Base-by-base conservation (phyloP, 176 grass and related monocot species). In the Areca catechu region DNA sequence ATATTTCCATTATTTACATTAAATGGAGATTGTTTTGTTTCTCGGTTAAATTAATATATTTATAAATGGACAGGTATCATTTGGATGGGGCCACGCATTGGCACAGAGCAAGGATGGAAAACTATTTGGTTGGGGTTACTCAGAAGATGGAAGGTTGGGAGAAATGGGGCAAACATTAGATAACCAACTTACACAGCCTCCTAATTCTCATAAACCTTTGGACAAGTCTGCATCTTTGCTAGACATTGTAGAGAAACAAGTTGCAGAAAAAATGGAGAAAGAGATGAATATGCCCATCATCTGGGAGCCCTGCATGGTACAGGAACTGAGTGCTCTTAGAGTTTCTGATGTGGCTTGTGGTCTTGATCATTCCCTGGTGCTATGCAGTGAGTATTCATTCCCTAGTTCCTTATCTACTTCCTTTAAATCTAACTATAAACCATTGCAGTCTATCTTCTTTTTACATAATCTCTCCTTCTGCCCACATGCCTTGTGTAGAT, bases 21-120 rank as follows among this genome's bases (percentile, higher is more conserved):
- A 2, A 43, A 43, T 10, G 7, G 34, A 43, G 34, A 43, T 43
- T 43, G 2, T 14, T 43, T 43, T 43, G 6, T 43, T 12, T 43
- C 34, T 12, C 34, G 14, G 34, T 43, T 43, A 43, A 43, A 43
- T 43, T 43, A 12, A 12, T 43, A 12, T 43, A 3, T 12, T 43
- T 10, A 2, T 43, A 43, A 12, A 12, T 0, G 34, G 20, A 12
- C 66, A 96, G 86, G 92, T 90, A 62, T 90, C 75, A 61, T 88
- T 90, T 79, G 86, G 86, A 68, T 90, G 86, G 92, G 92, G 92
- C 4, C 86, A 90, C 77, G 77, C 86, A 62, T 74, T 90, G 67
- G 92, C 83, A 56, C 66, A 87, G 68, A 87, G 83, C 28, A 75
- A 79, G 56, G 74, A 90, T 56, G 86, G 92, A 50, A 77, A 76